phyloP scores from a whole-genome alignment of 768 basidiomycete genomes.

The Artomyces pyxidatus region DNA sequence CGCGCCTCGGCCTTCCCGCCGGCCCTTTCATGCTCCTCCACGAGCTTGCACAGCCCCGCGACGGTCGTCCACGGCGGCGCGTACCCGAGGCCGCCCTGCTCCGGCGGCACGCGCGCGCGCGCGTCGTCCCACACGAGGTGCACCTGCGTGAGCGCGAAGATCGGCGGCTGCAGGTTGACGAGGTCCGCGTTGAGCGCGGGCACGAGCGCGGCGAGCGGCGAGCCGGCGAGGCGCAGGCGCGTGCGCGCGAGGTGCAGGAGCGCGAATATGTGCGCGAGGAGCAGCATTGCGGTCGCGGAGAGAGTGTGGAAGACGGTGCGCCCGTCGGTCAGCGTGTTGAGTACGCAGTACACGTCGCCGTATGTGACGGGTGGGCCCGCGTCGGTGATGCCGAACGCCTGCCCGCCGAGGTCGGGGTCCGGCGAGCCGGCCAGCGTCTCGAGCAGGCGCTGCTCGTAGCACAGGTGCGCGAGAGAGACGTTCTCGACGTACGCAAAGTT shows the following conservation, averaged over 20 bases:
- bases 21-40: constrained; percentile 22
- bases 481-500: constrained; percentile 74
- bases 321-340: constrained; percentile 49
- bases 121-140: constrained; percentile 35
- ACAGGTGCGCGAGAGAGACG: constrained; percentile 60
- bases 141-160: constrained; percentile 26
- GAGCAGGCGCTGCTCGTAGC: constrained; percentile 64
- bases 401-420: constrained; percentile 64
- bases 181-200: constrained; percentile 24
- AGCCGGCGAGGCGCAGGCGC: constrained; percentile 23
- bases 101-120: constrained; percentile 26
- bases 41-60: constrained; percentile 28
- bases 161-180: constrained; percentile 31
- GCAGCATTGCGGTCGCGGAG: constrained; percentile 57
- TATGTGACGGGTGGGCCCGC: constrained; percentile 55
- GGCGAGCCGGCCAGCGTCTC: constrained; percentile 34
- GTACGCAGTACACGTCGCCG: constrained; percentile 50
- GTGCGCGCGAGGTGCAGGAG: constrained; percentile 41
- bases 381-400: constrained; percentile 60
- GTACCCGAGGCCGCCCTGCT: constrained; percentile 32
- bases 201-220: constrained; percentile 24
- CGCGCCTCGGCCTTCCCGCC: constrained; percentile 21
- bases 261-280: constrained; percentile 55
- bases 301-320: constrained; percentile 46
- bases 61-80: constrained; percentile 22